These are phyloP conservation scores for Fomitiporia mediterranea DNA, from an alignment of 1,284 basidiomycete genomes.

Conservation along the genomic window DNA sequence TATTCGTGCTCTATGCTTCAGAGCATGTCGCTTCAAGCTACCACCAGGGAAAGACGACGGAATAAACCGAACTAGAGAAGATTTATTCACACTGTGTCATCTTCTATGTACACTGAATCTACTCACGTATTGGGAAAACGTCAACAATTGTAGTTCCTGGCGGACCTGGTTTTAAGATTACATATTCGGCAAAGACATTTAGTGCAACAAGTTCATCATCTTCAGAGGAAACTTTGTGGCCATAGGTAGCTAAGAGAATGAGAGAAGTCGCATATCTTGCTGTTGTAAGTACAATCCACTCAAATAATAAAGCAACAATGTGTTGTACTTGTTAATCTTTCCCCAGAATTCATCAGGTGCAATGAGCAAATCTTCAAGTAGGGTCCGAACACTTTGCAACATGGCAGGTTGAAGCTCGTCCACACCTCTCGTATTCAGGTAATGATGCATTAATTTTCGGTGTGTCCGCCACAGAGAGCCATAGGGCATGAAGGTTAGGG, in stretches of 20 bases:
- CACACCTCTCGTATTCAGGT: conserved; percentile 8
- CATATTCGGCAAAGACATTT: not conserved
- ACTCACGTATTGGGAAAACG: conserved; percentile 25
- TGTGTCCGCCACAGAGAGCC: conserved; percentile 4
- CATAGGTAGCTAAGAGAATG: conserved; percentile 10
- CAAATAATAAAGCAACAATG: not conserved
- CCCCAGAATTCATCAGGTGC: conserved; percentile 2
- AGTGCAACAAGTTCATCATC: conserved; percentile 31
- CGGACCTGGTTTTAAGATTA: not conserved
- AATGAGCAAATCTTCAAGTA: conserved; percentile 6
- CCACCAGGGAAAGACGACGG: conserved; percentile 15
- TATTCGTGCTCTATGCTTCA: not conserved
- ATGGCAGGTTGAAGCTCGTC: not conserved
- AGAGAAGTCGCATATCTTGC: conserved; percentile 5
- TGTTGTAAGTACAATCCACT: not conserved
- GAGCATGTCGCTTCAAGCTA: not conserved
- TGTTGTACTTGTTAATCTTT: not conserved
- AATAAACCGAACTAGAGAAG: conserved; percentile 7
- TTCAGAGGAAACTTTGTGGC: conserved; percentile 11
- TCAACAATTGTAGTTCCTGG: conserved; percentile 27
- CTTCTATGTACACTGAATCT: not conserved
- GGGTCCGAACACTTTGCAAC: not conserved
- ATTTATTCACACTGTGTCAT: not conserved
- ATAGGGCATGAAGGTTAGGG: conserved; percentile 10
- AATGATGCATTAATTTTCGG: conserved; percentile 13